Percentiles rank a stretch among this genome's conserved stretches.
These are phyloP conservation scores for Penicillium sp. DNA, from an alignment of 2,329 filamentous ascomycete species.

Conservation along the genomic window DNA sequence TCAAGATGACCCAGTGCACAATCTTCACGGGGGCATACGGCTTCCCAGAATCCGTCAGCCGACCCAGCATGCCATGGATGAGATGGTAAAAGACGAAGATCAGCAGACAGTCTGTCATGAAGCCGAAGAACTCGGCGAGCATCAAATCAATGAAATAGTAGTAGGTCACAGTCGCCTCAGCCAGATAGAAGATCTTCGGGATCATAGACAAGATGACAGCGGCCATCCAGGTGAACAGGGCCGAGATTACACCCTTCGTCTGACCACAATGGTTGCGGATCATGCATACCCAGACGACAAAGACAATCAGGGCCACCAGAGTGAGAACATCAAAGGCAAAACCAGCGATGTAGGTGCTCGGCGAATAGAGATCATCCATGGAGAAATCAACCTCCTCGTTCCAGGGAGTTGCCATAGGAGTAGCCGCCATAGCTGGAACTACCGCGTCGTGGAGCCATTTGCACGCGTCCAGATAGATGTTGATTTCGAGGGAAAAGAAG, in stretches of 20 bases:
- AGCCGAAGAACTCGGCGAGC: conserved; percentile 16
- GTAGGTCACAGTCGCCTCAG: conserved; percentile 12
- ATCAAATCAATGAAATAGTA: conserved; percentile 21
- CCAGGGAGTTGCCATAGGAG: conserved; percentile 6
- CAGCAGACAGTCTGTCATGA: conserved; percentile 11
- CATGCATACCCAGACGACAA: conserved; percentile 16
- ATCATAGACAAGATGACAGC: conserved; percentile 6
- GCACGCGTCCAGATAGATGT: neutral
- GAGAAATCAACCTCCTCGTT: conserved; percentile 1
- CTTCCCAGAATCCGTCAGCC: conserved; percentile 14
- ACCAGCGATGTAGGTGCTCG: conserved; percentile 3
- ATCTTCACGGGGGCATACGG: conserved; percentile 9
- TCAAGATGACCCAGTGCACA: conserved; percentile 17
- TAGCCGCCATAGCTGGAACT: conserved; percentile 2
- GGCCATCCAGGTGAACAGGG: conserved; percentile 13
- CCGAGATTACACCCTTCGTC: conserved; percentile 9
- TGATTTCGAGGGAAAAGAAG: too few relatives aligned
- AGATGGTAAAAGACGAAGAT: conserved; percentile 20
- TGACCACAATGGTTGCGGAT: conserved; percentile 14
- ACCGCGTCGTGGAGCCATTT: conserved; percentile 16
- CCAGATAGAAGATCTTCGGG: conserved; percentile 13
- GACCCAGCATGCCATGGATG: conserved; percentile 16
- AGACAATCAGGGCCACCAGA: conserved; percentile 14
- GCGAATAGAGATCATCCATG: neutral
- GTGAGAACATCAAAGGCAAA: conserved; percentile 18